Evolutionary conservation across 1,284 basidiomycete species (phyloP).

Genomic region (Vanrija humicola): DNA sequence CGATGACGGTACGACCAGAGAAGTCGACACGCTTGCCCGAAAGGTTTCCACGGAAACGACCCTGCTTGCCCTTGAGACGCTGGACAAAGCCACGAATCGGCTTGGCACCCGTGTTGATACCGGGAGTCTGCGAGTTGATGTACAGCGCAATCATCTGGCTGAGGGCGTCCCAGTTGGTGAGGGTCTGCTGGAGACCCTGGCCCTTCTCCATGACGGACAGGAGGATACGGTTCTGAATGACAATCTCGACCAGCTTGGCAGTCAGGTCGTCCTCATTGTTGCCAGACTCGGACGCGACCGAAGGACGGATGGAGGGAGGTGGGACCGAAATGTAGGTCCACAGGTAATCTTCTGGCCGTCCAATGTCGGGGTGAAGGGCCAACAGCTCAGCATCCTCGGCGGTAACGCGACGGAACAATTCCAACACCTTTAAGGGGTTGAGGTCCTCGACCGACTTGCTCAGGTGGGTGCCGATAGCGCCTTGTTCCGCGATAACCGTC

Average conservation of each 20-base stretch:
- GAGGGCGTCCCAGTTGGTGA: constrained; percentile 97
- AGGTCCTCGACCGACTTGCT: constrained; percentile 90
- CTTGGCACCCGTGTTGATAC: constrained; percentile 77
- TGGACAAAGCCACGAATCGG: constrained; percentile 97
- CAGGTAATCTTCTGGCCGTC: constrained; percentile 93
- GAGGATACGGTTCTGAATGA: constrained; percentile 90
- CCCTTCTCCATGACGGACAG: constrained; percentile 86
- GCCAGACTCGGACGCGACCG: constrained; percentile 93
- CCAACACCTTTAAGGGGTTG: constrained; percentile 89
- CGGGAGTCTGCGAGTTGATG: constrained; percentile 96
- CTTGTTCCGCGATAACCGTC: constrained; percentile 78
- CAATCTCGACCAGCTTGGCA: constrained; percentile 95
- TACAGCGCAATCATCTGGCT: constrained; percentile 95
- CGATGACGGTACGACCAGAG: constrained; percentile 96
- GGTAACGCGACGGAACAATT: constrained; percentile 88
- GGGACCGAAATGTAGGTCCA: constrained; percentile 99
- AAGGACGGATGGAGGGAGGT: constrained; percentile 94
- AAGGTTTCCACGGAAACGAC: constrained; percentile 96
- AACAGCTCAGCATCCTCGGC: constrained; percentile 96
- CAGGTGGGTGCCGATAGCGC: constrained; percentile 78
- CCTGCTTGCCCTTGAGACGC: constrained; percentile 97
- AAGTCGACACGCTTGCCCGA: constrained; percentile 99
- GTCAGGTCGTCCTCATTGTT: constrained; percentile 97
- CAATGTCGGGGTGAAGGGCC: constrained; percentile 81
- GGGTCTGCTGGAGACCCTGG: constrained; percentile 79